A percentile compares a stretch with the other conserved stretches of the same genome.
These are phyloP conservation scores for Kwoniella heveanensis DNA, from an alignment of 768 basidiomycete species.

Conservation along the genomic window DNA sequence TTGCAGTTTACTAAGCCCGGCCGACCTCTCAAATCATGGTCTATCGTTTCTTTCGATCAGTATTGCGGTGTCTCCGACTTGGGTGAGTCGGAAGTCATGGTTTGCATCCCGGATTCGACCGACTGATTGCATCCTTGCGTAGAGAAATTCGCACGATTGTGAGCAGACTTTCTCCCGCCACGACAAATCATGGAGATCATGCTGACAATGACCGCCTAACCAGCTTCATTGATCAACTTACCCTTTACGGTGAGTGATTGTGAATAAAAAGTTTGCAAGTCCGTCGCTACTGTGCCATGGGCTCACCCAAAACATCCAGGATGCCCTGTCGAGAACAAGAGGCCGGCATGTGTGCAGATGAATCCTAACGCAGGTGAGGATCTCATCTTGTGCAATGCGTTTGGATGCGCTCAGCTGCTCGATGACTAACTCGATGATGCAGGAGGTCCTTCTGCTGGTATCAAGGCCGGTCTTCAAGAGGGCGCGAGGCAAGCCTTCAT, in stretches of 20 bases:
- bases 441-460: conserved; percentile 22
- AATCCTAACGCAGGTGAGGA: conserved; percentile 25
- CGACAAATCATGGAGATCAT: no score
- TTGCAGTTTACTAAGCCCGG: conserved; percentile 36
- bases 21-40: conserved; percentile 38
- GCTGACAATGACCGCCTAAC: not conserved
- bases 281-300: not conserved
- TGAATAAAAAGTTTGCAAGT: no score
- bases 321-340: conserved; percentile 40
- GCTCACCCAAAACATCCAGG: conserved; percentile 12
- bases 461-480: conserved; percentile 35
- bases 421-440: conserved; percentile 1
- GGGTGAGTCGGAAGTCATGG: conserved; percentile 25
- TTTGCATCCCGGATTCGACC: not conserved
- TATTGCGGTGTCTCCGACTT: conserved; percentile 22
- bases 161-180: no score
- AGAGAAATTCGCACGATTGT: conserved; percentile 34
- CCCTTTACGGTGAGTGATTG: conserved; percentile 18
- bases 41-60: conserved; percentile 46
- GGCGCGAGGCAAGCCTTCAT: conserved; percentile 41
- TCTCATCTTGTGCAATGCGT: not conserved
- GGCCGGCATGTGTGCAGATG: conserved; percentile 29
- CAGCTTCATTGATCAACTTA: conserved; percentile 21
- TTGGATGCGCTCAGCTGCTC: no score
- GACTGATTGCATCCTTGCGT: not conserved